A percentile compares a stretch with the other conserved stretches of the same genome.
Evolutionary conservation across 192 early-diverging fungal genomes (phyloP).

Genomic region (Helicostylum pulchrum): DNA sequence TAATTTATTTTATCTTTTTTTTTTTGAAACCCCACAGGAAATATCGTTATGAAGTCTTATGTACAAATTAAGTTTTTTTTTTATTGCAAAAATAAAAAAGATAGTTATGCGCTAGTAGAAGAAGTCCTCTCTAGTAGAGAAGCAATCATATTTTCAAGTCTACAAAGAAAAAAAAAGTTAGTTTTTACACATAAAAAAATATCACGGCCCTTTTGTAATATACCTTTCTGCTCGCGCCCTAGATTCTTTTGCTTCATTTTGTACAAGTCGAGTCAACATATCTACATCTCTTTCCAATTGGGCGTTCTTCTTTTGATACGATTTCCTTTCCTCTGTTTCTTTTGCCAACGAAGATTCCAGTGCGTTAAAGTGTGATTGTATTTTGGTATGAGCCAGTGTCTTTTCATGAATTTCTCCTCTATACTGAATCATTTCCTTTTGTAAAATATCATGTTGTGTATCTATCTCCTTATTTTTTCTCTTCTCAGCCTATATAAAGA

Average conservation of each 20-base stretch:
- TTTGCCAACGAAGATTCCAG: no score
- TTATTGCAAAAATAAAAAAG: background rate
- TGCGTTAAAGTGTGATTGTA: background rate
- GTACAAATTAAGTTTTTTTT: background rate
- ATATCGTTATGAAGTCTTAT: no score
- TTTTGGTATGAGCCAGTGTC: background rate
- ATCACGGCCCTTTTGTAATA: background rate
- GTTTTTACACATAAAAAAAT: background rate
- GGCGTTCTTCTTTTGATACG: background rate
- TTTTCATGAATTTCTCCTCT: background rate
- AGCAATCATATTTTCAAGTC: conserved; percentile 10
- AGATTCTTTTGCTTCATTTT: background rate
- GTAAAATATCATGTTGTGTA: background rate
- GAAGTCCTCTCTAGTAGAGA: background rate
- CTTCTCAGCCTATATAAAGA: background rate
- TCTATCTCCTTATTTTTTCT: background rate
- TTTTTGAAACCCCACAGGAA: no score
- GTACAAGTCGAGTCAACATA: background rate
- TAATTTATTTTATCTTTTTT: no score
- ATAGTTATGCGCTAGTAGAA: background rate
- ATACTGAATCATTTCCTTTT: background rate
- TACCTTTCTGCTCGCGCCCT: conserved; percentile 7
- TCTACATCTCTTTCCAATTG: conserved; percentile 2
- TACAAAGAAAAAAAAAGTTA: background rate
- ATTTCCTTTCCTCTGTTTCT: background rate